Evolutionary conservation across 2,329 filamentous ascomycete genomes (phyloP).

Genomic region (Hyphodiscus sp.): DNA sequence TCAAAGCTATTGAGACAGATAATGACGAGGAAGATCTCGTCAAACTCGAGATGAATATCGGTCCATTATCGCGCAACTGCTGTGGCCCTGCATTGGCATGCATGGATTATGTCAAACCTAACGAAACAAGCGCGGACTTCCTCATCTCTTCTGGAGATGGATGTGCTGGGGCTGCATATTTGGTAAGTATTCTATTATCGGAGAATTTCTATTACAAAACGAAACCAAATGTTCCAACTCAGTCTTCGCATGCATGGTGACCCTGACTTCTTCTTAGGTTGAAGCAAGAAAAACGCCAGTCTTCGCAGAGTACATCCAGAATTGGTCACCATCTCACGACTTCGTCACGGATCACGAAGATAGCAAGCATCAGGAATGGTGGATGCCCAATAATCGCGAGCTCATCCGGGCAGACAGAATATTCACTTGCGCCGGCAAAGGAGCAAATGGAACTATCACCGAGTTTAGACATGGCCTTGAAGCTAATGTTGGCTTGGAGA

Average conservation of each 20-base stretch:
- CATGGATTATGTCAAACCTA: conserved; percentile 34
- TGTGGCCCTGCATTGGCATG: conserved; percentile 79
- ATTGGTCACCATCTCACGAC: conserved; percentile 45
- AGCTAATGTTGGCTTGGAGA: conserved; percentile 56
- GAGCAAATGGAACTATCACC: conserved; percentile 54
- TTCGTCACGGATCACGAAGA: conserved; percentile 36
- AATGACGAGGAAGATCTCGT: conserved; percentile 45
- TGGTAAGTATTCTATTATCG: conserved; percentile 20
- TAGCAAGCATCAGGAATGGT: conserved; percentile 1
- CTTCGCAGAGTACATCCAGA: conserved; percentile 55
- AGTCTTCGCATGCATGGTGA: not conserved
- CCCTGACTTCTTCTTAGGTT: conserved; percentile 34
- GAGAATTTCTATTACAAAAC: not conserved
- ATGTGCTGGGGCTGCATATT: conserved; percentile 68
- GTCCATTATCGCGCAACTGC: conserved; percentile 65
- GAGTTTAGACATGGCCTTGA: conserved; percentile 66
- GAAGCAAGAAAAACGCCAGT: conserved; percentile 47
- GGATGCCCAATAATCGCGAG: conserved; percentile 11
- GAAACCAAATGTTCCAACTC: not conserved
- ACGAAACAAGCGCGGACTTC: conserved; percentile 53
- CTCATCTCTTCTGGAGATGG: conserved; percentile 49
- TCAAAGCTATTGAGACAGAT: conserved; percentile 66
- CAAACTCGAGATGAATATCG: conserved; percentile 50
- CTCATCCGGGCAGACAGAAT: conserved; percentile 45
- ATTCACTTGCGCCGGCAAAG: conserved; percentile 62